These are phyloP conservation scores for Ascochyta lentis DNA, from an alignment of 2,329 filamentous ascomycete species.

Conservation along the genomic window DNA sequence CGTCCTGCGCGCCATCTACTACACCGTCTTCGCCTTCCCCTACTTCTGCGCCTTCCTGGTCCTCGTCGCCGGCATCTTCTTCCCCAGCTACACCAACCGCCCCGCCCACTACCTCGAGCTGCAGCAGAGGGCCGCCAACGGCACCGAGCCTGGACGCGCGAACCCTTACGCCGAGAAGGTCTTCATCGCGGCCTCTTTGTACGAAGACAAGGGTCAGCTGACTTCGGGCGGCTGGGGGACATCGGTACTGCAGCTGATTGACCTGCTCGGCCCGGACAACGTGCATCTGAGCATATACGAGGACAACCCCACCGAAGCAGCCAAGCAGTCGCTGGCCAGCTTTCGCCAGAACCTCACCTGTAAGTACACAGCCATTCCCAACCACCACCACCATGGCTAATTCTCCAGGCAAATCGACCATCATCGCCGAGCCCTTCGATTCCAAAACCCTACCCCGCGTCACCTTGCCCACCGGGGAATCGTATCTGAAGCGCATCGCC, in stretches of 20 bases:
- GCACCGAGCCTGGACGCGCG: slow-evolving; percentile 49
- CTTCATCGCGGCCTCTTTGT: slow-evolving; percentile 76
- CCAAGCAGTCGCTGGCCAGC: slow-evolving; percentile 60
- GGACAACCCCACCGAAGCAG: slow-evolving; percentile 68
- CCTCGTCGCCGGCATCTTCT: slow-evolving; percentile 56
- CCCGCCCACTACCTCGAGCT: slow-evolving; percentile 60
- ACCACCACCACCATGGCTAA: slow-evolving; percentile 19
- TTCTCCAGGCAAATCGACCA: slow-evolving; percentile 50
- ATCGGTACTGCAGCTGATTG: slow-evolving; percentile 66
- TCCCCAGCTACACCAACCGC: slow-evolving; percentile 63
- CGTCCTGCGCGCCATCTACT: slow-evolving; percentile 40
- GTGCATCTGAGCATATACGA: slow-evolving; percentile 77
- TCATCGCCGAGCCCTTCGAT: slow-evolving; percentile 68
- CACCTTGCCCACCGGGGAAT: slow-evolving; percentile 66
- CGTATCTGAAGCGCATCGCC: slow-evolving; percentile 73
- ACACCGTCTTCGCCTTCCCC: slow-evolving; percentile 40
- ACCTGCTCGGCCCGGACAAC: slow-evolving; percentile 70
- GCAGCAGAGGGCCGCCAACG: slow-evolving; percentile 41
- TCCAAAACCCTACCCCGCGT: slow-evolving; percentile 64
- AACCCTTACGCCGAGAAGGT: slow-evolving; percentile 68
- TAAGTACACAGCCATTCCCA: slow-evolving; percentile 22
- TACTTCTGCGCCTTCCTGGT: slow-evolving; percentile 47
- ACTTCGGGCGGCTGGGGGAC: slow-evolving; percentile 70
- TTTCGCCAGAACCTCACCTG: slow-evolving; percentile 60
- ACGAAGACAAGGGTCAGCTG: slow-evolving; percentile 67